Conservation (phyloP, 2,329 filamentous ascomycete species). For the Verticillium nonalfalfae region DNA sequence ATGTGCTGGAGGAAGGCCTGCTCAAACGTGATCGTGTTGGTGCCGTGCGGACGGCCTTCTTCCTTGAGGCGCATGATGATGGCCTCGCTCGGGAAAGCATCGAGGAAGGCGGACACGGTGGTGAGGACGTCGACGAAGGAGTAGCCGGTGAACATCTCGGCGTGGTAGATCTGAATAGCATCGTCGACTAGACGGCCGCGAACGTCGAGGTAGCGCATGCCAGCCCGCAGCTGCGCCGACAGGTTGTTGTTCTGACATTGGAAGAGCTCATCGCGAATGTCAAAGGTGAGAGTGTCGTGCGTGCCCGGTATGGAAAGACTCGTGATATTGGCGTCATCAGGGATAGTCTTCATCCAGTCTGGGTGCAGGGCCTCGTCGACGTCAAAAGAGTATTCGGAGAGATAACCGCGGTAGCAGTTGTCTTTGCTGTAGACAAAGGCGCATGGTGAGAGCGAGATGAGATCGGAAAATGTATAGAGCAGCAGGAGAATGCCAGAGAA, state of each 20-base stretch:
- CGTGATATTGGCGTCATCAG: constrained; percentile 32
- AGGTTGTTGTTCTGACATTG: constrained; percentile 44
- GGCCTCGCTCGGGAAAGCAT: constrained; percentile 35
- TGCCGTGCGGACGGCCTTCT: constrained; percentile 31
- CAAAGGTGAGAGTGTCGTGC: constrained; percentile 46
- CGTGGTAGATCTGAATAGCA: constrained; percentile 41
- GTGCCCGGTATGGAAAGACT: constrained; percentile 44
- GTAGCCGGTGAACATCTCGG: constrained; percentile 35
- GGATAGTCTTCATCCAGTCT: constrained; percentile 36
- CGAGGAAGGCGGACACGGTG: constrained; percentile 38
- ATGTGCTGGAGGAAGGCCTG: constrained; percentile 36
- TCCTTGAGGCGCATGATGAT: constrained; percentile 45
- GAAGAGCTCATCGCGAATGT: constrained; percentile 24
- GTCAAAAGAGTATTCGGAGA: constrained; percentile 35
- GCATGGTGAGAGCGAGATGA: constrained; percentile 17
- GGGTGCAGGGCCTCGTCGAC: constrained; percentile 22
- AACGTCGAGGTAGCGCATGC: constrained; percentile 44
- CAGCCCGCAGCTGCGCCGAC: constrained; percentile 34
- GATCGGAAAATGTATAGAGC: constrained; percentile 14
- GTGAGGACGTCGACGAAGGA: constrained; percentile 34
- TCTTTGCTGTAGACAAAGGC: constrained; percentile 11
- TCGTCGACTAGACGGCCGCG: constrained; percentile 35
- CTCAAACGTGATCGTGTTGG: constrained; percentile 34
- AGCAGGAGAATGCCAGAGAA: constrained; percentile 12
- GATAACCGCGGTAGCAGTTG: constrained; percentile 24